Evolutionary conservation across 2,329 filamentous ascomycete species (phyloP).

Genomic region (Aspergillus viridinutans): DNA sequence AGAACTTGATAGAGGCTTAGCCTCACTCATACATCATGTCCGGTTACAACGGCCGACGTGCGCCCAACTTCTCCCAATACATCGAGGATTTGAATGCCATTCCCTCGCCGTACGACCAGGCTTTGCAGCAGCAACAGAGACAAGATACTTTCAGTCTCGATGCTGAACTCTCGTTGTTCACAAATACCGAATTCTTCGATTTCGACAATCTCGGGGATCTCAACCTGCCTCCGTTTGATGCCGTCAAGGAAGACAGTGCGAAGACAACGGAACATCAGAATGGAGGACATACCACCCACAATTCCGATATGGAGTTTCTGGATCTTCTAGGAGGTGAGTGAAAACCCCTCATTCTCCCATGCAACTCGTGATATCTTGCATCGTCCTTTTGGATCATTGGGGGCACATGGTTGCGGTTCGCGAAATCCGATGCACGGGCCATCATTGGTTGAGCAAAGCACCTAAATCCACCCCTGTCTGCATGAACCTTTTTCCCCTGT

Average conservation of each 20-base stretch:
- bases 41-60: conserved; percentile 69
- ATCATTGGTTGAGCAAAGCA: conserved; percentile 6
- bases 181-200: conserved; percentile 77
- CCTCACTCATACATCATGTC: conserved; percentile 53
- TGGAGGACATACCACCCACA: conserved; percentile 12
- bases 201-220: conserved; percentile 54
- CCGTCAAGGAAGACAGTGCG: conserved; percentile 26
- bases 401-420: background rate
- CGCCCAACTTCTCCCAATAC: conserved; percentile 85
- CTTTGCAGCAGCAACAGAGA: conserved; percentile 53
- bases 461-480: background rate
- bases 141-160: conserved; percentile 62
- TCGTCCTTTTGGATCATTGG: background rate
- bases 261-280: conserved; percentile 19
- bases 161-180: conserved; percentile 72
- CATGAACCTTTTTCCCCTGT: conserved; percentile 8
- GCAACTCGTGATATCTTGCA: background rate
- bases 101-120: conserved; percentile 60
- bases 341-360: background rate
- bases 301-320: conserved; percentile 37
- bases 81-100: conserved; percentile 78
- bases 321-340: conserved; percentile 41
- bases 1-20: conserved; percentile 4
- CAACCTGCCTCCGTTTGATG: conserved; percentile 30
- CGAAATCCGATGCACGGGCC: conserved; percentile 12